These are phyloP conservation scores for Populus hybrid DNA, from an alignment of 441 rosid species.

Conservation along the genomic window DNA sequence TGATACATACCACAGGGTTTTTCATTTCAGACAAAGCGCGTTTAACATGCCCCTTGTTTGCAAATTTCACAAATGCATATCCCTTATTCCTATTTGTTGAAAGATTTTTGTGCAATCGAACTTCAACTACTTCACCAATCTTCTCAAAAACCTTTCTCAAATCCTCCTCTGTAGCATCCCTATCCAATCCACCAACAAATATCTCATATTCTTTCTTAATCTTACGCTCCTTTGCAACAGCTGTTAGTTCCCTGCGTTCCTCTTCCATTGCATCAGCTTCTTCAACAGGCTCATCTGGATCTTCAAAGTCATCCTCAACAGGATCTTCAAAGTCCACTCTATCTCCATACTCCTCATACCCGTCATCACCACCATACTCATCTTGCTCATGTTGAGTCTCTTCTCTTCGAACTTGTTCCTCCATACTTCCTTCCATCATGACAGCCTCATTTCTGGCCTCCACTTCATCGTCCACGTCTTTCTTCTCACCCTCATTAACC, in stretches of 20 bases:
- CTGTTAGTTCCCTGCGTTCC: conserved; percentile 48
- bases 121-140: conserved; percentile 59
- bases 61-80: conserved; percentile 65
- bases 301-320: conserved; percentile 25
- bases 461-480: conserved; percentile 19
- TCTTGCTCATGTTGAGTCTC: conserved; percentile 28
- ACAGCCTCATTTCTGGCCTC: conserved; percentile 17
- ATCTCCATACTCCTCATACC: conserved; percentile 57
- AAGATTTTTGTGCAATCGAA: conserved; percentile 46
- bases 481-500: conserved; percentile 14
- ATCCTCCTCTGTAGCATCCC: conserved; percentile 58
- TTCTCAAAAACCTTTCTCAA: conserved; percentile 54
- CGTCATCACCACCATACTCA: conserved; percentile 42
- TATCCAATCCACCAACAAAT: conserved; percentile 63
- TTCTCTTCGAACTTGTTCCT: conserved; percentile 25
- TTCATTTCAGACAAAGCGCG: conserved; percentile 61
- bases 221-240: conserved; percentile 47
- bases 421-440: conserved; percentile 17
- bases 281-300: conserved; percentile 50
- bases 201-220: conserved; percentile 64
- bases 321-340: conserved; percentile 50
- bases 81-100: conserved; percentile 49
- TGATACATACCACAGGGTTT: conserved; percentile 55
- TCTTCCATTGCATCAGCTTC: conserved; percentile 46
- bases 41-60: conserved; percentile 54